Conservation (phyloP, 768 basidiomycete species). For the Solioccasus polychromus region DNA sequence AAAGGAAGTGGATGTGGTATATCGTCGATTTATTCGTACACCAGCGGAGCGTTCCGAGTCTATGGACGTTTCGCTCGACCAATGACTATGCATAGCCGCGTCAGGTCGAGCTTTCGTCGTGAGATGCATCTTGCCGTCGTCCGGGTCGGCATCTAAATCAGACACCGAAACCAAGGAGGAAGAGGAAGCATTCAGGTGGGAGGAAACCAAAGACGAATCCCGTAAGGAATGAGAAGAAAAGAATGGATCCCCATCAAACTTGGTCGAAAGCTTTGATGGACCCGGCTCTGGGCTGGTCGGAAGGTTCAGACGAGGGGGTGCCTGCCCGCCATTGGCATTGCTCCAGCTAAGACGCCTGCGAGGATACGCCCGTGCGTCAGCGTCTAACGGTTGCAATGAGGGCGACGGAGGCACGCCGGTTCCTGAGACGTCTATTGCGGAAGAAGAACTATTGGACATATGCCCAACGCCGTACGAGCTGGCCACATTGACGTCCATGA, state of each 20-base stretch:
- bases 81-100: conserved; percentile 25
- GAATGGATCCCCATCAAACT: conserved; percentile 48
- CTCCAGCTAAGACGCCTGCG: conserved; percentile 63
- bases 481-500: conserved; percentile 14
- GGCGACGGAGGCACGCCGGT: conserved; percentile 54
- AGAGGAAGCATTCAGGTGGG: conserved; percentile 49
- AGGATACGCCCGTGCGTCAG: conserved; percentile 32
- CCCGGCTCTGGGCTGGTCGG: conserved; percentile 19
- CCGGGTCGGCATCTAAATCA: conserved; percentile 38
- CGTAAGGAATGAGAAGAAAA: conserved; percentile 38
- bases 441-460: conserved; percentile 43
- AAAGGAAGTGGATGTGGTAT: conserved; percentile 52
- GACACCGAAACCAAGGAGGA: conserved; percentile 44
- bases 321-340: conserved; percentile 41
- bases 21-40: conserved; percentile 37
- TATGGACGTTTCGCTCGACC: conserved; percentile 21
- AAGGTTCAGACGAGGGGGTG: conserved; percentile 44
- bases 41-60: conserved; percentile 53
- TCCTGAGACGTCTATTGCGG: conserved; percentile 53
- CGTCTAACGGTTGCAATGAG: conserved; percentile 37
- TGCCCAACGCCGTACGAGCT: conserved; percentile 5
- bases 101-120: conserved; percentile 44
- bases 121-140: conserved; percentile 59
- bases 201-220: conserved; percentile 37
- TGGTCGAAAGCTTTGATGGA: conserved; percentile 17